phyloP scores from a whole-genome alignment of 1,139 yeast genomes.

The Nadsonia starkeyi-henricii region DNA sequence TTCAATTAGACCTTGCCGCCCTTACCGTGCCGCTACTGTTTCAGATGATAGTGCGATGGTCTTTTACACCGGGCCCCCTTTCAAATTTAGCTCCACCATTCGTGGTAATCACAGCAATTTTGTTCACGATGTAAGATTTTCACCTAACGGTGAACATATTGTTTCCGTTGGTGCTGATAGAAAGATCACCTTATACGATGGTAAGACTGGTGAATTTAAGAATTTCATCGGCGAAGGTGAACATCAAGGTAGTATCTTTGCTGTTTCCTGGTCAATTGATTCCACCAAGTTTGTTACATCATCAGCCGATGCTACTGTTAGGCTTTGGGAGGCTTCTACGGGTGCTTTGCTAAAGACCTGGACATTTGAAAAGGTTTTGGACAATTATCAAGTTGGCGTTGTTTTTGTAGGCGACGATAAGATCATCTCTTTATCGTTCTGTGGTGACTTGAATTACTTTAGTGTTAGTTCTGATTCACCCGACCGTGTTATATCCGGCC shows the following conservation, averaged over 20 bases:
- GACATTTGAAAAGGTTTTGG: slow-evolving; percentile 24
- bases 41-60: slow-evolving; percentile 79
- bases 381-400: slow-evolving; percentile 71
- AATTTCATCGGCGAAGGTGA: slow-evolving; percentile 30
- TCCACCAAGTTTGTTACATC: slow-evolving; percentile 52
- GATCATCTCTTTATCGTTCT: slow-evolving; percentile 52
- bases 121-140: slow-evolving; percentile 66
- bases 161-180: slow-evolving; percentile 87
- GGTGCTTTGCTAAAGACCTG: slow-evolving; percentile 14
- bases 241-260: slow-evolving; percentile 72
- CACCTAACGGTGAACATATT: slow-evolving; percentile 53
- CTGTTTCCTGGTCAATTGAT: slow-evolving; percentile 57
- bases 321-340: slow-evolving; percentile 40
- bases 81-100: slow-evolving; percentile 62
- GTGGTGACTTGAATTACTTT: slow-evolving; percentile 54
- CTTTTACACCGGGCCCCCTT: slow-evolving; percentile 86
- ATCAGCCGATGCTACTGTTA: slow-evolving; percentile 69
- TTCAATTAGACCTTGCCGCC: slow-evolving; percentile 74
- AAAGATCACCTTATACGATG: slow-evolving; percentile 64
- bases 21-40: slow-evolving; percentile 88
- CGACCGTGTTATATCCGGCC: slow-evolving; percentile 46
- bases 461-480: slow-evolving; percentile 26
- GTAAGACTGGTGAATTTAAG: slow-evolving; percentile 67
- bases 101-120: slow-evolving; percentile 68
- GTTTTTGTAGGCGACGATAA: slow-evolving; percentile 43